Conservation (phyloP, 805 yeast species). For the Wickerhamomyces tratensis region DNA sequence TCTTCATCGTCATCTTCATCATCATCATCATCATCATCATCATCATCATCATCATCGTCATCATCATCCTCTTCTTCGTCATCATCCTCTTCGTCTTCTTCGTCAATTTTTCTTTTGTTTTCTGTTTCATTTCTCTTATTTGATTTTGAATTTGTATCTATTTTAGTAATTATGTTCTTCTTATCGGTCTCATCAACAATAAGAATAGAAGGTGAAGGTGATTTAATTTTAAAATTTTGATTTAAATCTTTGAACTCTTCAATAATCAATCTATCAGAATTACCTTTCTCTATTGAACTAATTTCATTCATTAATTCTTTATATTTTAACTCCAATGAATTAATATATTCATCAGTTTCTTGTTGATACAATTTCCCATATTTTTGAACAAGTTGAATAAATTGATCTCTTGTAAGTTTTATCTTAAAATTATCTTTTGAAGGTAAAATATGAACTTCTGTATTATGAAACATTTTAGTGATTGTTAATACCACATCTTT, state of each 20-base stretch:
- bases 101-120: too few relatives aligned
- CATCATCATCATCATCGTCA: too few relatives aligned
- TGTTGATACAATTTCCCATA: conserved; percentile 6
- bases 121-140: too few relatives aligned
- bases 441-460: conserved; percentile 14
- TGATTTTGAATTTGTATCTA: too few relatives aligned
- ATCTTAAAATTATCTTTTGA: conserved; percentile 15
- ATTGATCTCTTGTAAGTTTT: conserved; percentile 9
- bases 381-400: conserved; percentile 7
- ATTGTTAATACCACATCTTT: conserved; percentile 16
- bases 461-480: conserved; percentile 13
- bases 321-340: conserved; percentile 8
- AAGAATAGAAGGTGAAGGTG: not conserved
- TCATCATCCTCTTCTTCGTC: too few relatives aligned
- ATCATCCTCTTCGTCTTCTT: too few relatives aligned
- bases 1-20: too few relatives aligned
- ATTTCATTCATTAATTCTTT: conserved; percentile 7
- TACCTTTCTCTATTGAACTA: conserved; percentile 11
- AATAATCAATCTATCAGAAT: conserved; percentile 9
- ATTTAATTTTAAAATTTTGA: not conserved
- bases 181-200: too few relatives aligned
- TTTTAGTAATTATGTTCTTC: too few relatives aligned
- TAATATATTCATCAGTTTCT: conserved; percentile 2
- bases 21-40: too few relatives aligned
- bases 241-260: conserved; percentile 5